Evolutionary conservation across 768 basidiomycete species (phyloP).

Genomic region (Lactifluus hygrophoroides): DNA sequence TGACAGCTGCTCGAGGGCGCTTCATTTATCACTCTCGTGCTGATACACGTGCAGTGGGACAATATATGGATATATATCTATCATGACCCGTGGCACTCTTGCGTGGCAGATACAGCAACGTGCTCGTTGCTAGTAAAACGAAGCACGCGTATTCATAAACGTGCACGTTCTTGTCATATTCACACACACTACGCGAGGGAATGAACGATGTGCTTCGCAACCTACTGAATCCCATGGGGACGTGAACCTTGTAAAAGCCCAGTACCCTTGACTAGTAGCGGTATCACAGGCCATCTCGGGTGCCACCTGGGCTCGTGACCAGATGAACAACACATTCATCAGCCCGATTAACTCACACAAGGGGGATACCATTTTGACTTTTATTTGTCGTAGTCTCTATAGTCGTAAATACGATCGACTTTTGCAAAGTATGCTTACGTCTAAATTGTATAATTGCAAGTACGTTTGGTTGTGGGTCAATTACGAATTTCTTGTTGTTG

Average conservation of each 20-base stretch:
- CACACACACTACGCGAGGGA: not conserved
- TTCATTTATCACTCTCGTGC: not conserved
- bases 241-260: too few relatives aligned
- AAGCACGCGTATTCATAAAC: not conserved
- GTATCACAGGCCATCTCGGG: not conserved
- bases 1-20: not conserved
- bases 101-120: not conserved
- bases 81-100: not conserved
- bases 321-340: too few relatives aligned
- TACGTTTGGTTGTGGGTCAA: not conserved
- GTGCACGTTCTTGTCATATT: not conserved
- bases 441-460: not conserved
- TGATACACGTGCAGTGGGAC: not conserved
- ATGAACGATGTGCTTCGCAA: not conserved
- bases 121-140: constrained; percentile 1
- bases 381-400: not conserved
- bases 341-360: too few relatives aligned
- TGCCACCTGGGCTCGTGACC: too few relatives aligned
- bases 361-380: not conserved
- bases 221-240: not conserved
- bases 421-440: not conserved
- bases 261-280: not conserved
- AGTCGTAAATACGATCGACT: not conserved
- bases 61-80: not conserved
- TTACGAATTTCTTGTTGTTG: constrained; percentile 15